Percentiles rank a stretch among this genome's conserved stretches.
phyloP scores from a whole-genome alignment of 2,329 filamentous ascomycete species.

The Pestalotiopsis sp. region DNA sequence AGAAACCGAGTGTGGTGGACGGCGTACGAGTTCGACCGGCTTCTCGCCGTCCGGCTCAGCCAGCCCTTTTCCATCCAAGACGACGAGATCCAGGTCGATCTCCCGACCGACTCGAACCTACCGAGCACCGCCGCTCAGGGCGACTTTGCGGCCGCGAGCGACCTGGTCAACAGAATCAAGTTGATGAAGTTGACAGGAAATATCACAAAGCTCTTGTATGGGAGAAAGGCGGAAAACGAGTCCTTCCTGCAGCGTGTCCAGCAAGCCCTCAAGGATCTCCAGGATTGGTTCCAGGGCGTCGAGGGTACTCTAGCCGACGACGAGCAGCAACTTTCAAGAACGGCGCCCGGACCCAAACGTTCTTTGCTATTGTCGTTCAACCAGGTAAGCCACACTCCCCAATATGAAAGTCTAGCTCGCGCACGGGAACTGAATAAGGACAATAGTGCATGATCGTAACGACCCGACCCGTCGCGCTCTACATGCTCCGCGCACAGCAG shows the following conservation, averaged over 20 bases:
- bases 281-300: conserved; percentile 36
- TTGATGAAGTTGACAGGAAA: conserved; percentile 36
- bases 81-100: conserved; percentile 47
- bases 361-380: conserved; percentile 18
- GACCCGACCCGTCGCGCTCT: conserved; percentile 36
- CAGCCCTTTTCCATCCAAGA: conserved; percentile 51
- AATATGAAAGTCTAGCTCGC: neutral
- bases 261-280: conserved; percentile 32
- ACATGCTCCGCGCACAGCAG: conserved; percentile 34
- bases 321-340: conserved; percentile 3
- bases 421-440: neutral
- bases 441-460: conserved; percentile 34
- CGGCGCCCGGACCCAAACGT: neutral
- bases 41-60: conserved; percentile 51
- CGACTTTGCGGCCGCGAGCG: conserved; percentile 36
- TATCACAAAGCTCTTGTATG: conserved; percentile 35
- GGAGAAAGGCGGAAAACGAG: conserved; percentile 25
- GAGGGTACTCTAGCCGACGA: conserved; percentile 32
- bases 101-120: conserved; percentile 38
- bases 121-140: conserved; percentile 14
- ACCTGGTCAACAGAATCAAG: conserved; percentile 37
- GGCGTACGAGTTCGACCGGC: conserved; percentile 45
- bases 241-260: conserved; percentile 34
- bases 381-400: conserved; percentile 10
- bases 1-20: conserved; percentile 45